These are phyloP conservation scores for Pelargonium australe DNA, from an alignment of 441 rosid species.

Conservation along the genomic window DNA sequence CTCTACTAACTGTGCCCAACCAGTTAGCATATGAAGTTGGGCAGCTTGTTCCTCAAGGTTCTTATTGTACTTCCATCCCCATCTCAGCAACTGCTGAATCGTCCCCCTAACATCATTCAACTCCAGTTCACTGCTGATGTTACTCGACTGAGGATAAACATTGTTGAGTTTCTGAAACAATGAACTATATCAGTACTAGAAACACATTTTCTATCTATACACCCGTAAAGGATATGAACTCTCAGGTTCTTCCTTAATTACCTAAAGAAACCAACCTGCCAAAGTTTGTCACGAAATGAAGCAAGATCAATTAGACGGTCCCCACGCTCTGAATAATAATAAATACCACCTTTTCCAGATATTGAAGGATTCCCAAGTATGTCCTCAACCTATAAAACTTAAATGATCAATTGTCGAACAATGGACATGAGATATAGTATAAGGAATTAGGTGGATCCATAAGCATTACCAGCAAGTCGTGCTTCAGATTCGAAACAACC, in stretches of 20 bases:
- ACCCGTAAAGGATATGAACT: constrained; percentile 17
- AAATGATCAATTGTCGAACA: constrained; percentile 13
- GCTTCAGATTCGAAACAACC: constrained; percentile 54
- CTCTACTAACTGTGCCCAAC: constrained; percentile 96
- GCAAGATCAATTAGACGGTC: constrained; percentile 88
- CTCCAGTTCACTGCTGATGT: constrained; percentile 59
- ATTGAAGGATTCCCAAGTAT: constrained; percentile 63
- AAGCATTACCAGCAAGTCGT: constrained; percentile 60
- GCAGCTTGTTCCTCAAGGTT: constrained; percentile 99
- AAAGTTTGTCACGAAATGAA: constrained; percentile 71
- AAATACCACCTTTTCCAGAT: constrained; percentile 72
- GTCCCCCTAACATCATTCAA: constrained; percentile 71
- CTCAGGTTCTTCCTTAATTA: not conserved
- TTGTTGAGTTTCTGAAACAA: constrained; percentile 57
- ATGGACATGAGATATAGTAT: not conserved
- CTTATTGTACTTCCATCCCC: constrained; percentile 96
- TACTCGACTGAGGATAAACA: constrained; percentile 58
- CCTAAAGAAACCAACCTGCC: constrained; percentile 58
- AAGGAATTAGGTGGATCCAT: not conserved
- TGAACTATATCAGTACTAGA: constrained; percentile 21
- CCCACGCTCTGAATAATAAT: constrained; percentile 89
- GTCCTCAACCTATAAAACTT: constrained; percentile 60
- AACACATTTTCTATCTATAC: constrained; percentile 9
- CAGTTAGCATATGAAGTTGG: constrained; percentile 96
- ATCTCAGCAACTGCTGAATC: constrained; percentile 76